Conservation (phyloP, 1,284 basidiomycete species). For the Agroathelia rolfsii region DNA sequence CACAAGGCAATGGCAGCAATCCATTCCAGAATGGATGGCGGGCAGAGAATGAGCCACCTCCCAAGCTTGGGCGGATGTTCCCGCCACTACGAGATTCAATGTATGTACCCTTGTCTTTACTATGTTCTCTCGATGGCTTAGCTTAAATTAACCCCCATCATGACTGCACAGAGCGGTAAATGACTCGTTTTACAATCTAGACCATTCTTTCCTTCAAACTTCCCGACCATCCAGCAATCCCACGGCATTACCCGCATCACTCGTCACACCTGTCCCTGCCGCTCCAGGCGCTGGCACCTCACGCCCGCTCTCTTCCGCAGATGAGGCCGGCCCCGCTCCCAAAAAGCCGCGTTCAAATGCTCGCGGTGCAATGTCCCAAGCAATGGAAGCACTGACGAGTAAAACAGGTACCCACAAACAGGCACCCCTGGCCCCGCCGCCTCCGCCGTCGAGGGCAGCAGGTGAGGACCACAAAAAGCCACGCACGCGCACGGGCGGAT, state of each 20-base stretch:
- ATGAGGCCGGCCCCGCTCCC: conserved; percentile 66
- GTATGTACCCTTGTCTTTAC: too few species aligned
- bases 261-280: too few species aligned
- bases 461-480: too few species aligned
- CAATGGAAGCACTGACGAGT: conserved; percentile 34
- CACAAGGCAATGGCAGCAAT: conserved; percentile 23
- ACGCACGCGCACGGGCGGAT: too few species aligned
- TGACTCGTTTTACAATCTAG: conserved; percentile 49
- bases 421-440: conserved; percentile 70
- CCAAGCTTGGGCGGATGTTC: too few species aligned
- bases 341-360: conserved; percentile 62
- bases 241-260: conserved; percentile 24
- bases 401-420: conserved; percentile 73
- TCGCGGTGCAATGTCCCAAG: conserved; percentile 40
- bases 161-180: conserved; percentile 52
- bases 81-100: conserved; percentile 31
- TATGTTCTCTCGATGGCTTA: too few species aligned
- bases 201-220: conserved; percentile 48
- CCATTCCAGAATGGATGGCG: too few species aligned
- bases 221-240: conserved; percentile 30
- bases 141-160: too few species aligned
- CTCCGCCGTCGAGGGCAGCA: conserved; percentile 45
- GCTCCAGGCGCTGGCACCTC: conserved; percentile 38
- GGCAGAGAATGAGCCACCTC: too few species aligned
- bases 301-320: conserved; percentile 67